Evolutionary conservation across 164 flowering plant genomes (phyloP), one percentile per base, ranked within the genome.

Genomic region (Santalum album): DNA sequence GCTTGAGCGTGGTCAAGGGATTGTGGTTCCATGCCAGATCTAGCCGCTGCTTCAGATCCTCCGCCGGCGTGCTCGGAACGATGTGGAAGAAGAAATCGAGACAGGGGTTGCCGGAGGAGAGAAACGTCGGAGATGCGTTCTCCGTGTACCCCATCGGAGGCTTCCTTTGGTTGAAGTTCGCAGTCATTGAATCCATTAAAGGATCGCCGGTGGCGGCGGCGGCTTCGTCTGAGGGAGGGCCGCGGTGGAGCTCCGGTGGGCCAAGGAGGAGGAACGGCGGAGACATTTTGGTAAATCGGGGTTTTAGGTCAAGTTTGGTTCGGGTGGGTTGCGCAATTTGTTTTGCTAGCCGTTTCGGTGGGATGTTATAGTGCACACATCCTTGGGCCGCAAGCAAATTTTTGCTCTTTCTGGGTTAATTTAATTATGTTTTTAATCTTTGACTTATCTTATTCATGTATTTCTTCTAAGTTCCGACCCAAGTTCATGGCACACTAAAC

Each of bases 11-110:
- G 11, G 76, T 69, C 26, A 48, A 23, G 51, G 51, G 51, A 26
- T 48, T 6, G 51, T 48, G 51, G 29, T 11, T 16, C 51, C 51
- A 48, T 15, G 51, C 25, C 26, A 23, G 51, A 7, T 11, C 15
- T 1, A 48, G 51, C 2, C 25, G 51, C n/a, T 48, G 2, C 20
- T 7, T 6, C 25, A 48, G 29, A 16, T 6, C 2, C 17, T 11
- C 27, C 29, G 51, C 19, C 27, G 51, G 51, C 1, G 51, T 48
- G 26, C 22, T 26, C 6, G 51, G 51, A 11, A 76, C 78, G 17
- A 73, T 65, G 44, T 76, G 86, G 72, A 78, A 83, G 70, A 83
- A 83, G 80, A 83, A 80, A 49, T 83, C 80, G 22, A 80, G 66
- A 53, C 79, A 76, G 0, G 80, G 80, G 55, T 84, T 68, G 9